These are phyloP conservation scores for Phytophthora citrophthora DNA, from an alignment of 352 stramenopile species.

Conservation along the genomic window DNA sequence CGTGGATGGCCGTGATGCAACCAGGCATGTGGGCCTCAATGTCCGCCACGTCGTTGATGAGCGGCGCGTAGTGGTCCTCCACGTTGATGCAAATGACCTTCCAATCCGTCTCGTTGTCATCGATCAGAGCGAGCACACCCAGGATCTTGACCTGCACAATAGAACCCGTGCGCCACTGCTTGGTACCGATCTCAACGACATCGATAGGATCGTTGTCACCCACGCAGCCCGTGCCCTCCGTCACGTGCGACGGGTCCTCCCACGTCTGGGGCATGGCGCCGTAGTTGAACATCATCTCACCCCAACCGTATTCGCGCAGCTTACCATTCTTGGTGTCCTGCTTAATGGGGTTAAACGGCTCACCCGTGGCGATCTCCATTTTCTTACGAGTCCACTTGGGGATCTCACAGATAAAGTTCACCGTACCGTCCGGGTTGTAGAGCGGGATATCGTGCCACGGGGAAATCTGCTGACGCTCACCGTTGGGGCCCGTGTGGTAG, in stretches of 20 bases:
- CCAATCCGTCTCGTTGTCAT: slow-evolving; percentile 99
- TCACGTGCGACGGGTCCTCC: slow-evolving; percentile 96
- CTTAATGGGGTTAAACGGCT: slow-evolving; percentile 97
- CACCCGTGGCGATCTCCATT: slow-evolving; percentile 98
- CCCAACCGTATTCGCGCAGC: slow-evolving; percentile 96
- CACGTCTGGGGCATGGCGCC: slow-evolving; percentile 98
- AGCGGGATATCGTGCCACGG: slow-evolving; percentile 99
- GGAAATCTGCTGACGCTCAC: slow-evolving; percentile 89
- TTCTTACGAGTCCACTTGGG: slow-evolving; percentile 98
- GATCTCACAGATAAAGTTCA: slow-evolving; percentile 97
- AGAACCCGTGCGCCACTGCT: slow-evolving; percentile 92
- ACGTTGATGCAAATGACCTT: slow-evolving; percentile 98
- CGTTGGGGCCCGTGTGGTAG: slow-evolving; percentile 81
- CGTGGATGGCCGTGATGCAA: slow-evolving; percentile 92
- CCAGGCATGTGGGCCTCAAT: slow-evolving; percentile 96
- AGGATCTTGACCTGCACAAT: slow-evolving; percentile 98
- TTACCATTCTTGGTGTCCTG: slow-evolving; percentile 99
- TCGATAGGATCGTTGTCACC: slow-evolving; percentile 99
- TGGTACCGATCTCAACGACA: slow-evolving; percentile 97
- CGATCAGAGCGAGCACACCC: slow-evolving; percentile 99
- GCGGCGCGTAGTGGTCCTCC: slow-evolving; percentile 95
- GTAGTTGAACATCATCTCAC: slow-evolving; percentile 99
- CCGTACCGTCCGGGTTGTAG: slow-evolving; percentile 88
- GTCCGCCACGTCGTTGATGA: slow-evolving; percentile 98
- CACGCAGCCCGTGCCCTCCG: slow-evolving; percentile 80